A percentile compares a stretch with the other conserved stretches of the same genome.
phyloP scores from a whole-genome alignment of 2,329 filamentous ascomycete genomes.

The Pseudophaeomoniella oleicola region DNA sequence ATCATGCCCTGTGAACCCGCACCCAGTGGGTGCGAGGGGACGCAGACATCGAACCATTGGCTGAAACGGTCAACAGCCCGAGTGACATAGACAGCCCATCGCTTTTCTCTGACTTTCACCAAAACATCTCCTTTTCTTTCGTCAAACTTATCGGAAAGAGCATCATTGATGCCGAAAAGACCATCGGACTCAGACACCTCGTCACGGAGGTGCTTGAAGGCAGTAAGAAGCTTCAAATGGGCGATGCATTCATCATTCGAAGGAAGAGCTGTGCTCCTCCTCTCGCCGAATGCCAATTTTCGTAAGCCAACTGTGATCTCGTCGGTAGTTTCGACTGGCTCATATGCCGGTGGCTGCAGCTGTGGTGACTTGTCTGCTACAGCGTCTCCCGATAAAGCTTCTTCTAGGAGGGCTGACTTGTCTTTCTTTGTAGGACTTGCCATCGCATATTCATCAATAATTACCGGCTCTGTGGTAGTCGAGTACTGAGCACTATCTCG shows the following conservation, averaged over 20 bases:
- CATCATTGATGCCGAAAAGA: conserved; percentile 49
- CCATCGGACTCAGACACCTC: conserved; percentile 51
- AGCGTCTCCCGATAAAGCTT: too few species aligned
- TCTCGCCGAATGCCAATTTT: too few species aligned
- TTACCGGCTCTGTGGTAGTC: too few species aligned
- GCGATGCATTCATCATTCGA: conserved; percentile 47
- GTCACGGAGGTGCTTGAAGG: conserved; percentile 53
- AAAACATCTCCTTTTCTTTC: conserved; percentile 27
- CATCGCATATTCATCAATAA: too few species aligned
- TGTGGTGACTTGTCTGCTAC: too few species aligned
- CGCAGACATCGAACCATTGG: conserved; percentile 42
- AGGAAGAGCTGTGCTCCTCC: conserved; percentile 18
- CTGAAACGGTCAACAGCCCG: conserved; percentile 55
- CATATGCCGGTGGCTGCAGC: too few species aligned
- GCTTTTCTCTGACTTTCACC: conserved; percentile 50
- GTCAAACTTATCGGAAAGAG: conserved; percentile 19
- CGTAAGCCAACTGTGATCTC: too few species aligned
- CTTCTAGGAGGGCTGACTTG: too few species aligned
- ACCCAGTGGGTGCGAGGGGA: not conserved
- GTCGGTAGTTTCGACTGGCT: too few species aligned
- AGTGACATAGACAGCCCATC: conserved; percentile 57
- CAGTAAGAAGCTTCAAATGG: conserved; percentile 59
- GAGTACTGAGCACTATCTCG: too few species aligned
- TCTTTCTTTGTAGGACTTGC: too few species aligned
- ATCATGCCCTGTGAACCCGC: conserved; percentile 1